Conservation (phyloP, 305 asterid genomes). For the Fraxinus sp. region DNA sequence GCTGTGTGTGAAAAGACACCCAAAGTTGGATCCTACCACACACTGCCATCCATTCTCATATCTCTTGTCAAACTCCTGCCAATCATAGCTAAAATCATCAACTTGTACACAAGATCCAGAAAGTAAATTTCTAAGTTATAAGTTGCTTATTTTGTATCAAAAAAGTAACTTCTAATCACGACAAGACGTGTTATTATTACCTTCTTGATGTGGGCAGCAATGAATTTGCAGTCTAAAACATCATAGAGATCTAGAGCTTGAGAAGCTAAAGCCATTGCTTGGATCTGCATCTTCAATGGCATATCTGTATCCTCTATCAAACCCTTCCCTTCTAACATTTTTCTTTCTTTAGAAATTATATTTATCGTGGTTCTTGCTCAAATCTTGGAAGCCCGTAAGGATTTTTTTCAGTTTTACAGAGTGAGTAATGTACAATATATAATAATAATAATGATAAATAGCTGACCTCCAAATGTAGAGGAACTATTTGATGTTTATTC, state of each 20-base stretch:
- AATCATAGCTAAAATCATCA: not conserved
- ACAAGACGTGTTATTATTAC: conserved; percentile 21
- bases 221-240: conserved; percentile 70
- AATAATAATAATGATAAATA: too few species aligned
- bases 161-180: too few species aligned
- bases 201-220: conserved; percentile 89
- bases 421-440: not conserved
- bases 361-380: not conserved
- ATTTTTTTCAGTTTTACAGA: not conserved
- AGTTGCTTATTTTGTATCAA: not conserved
- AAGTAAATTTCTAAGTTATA: not conserved
- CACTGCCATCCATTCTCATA: conserved; percentile 92
- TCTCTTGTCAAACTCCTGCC: conserved; percentile 74
- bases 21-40: conserved; percentile 91
- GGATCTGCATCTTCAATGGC: conserved; percentile 92
- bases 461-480: conserved; percentile 43
- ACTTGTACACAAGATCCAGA: not conserved
- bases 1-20: conserved; percentile 77
- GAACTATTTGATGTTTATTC: conserved; percentile 18
- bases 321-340: conserved; percentile 44
- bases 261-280: conserved; percentile 82
- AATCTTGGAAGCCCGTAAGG: conserved; percentile 24
- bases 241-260: conserved; percentile 88
- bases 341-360: not conserved
- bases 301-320: conserved; percentile 74